phyloP scores from a whole-genome alignment of 2,329 filamentous ascomycete species.

The Tothia fuscella region DNA sequence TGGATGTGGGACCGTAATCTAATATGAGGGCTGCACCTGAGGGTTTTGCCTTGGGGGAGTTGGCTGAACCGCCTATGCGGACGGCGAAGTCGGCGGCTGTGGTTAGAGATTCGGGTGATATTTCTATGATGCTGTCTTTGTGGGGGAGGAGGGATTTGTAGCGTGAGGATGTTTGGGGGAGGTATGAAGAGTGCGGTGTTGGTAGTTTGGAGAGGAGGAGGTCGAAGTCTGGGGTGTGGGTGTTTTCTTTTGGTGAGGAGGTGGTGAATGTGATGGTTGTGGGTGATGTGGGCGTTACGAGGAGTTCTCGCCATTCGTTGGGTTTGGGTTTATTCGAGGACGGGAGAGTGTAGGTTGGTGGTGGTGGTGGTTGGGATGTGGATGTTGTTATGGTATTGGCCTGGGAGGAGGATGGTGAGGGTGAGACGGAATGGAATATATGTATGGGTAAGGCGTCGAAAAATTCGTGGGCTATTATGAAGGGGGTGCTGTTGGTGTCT shows the following conservation, averaged over 20 bases:
- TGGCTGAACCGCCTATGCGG: constrained; percentile 58
- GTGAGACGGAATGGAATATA: constrained; percentile 68
- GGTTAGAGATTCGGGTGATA: constrained; percentile 76
- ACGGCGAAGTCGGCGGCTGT: constrained; percentile 72
- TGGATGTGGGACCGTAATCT: constrained; percentile 75
- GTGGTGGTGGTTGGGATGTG: constrained; percentile 35
- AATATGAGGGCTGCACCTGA: constrained; percentile 87
- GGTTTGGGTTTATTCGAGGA: constrained; percentile 19
- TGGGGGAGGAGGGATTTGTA: constrained; percentile 62
- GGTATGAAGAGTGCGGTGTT: constrained; percentile 73
- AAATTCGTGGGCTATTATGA: constrained; percentile 96
- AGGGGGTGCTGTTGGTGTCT: constrained; percentile 63
- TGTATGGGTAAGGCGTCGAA: constrained; percentile 97
- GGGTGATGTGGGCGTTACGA: constrained; percentile 29
- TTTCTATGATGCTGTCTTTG: constrained; percentile 65
- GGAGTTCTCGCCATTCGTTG: constrained; percentile 32
- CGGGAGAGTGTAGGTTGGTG: constrained; percentile 27
- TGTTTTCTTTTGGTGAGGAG: constrained; percentile 23
- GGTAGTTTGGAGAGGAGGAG: constrained; percentile 62
- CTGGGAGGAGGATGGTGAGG: constrained; percentile 22
- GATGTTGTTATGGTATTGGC: constrained; percentile 34
- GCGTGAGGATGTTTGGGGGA: constrained; percentile 69
- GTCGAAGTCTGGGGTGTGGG: constrained; percentile 63
- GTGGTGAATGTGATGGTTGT: constrained; percentile 43
- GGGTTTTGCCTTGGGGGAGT: constrained; percentile 36